Evolutionary conservation across 2,329 filamentous ascomycete species (phyloP).

Genomic region (Penicillium sp.): DNA sequence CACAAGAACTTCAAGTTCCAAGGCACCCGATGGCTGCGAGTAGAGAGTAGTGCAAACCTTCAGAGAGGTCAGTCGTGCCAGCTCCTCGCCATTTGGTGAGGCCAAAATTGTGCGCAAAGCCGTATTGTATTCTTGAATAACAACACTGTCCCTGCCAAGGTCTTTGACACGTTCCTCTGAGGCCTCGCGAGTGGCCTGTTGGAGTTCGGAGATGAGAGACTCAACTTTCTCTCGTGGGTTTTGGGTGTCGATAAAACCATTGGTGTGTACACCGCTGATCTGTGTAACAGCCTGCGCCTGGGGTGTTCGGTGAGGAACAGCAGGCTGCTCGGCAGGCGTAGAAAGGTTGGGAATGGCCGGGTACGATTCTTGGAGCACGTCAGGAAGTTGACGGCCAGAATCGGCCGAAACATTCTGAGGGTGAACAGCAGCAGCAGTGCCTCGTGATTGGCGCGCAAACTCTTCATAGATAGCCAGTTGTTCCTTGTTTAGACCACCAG

Average conservation of each 20-base stretch:
- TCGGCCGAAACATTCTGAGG: constrained; percentile 59
- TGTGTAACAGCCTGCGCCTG: constrained; percentile 45
- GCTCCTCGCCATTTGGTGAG: constrained; percentile 56
- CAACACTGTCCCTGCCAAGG: constrained; percentile 53
- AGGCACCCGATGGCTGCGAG: constrained; percentile 51
- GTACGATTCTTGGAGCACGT: constrained; percentile 63
- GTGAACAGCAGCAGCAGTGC: constrained; percentile 51
- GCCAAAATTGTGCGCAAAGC: constrained; percentile 54
- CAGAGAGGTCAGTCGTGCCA: constrained; percentile 57
- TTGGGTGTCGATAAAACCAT: constrained; percentile 60
- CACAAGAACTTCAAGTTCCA: constrained; percentile 65
- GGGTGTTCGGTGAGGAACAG: constrained; percentile 57
- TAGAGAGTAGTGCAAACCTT: constrained; percentile 59
- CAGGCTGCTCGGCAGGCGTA: constrained; percentile 62
- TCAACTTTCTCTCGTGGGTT: constrained; percentile 55
- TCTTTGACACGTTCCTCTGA: constrained; percentile 60
- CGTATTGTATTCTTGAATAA: constrained; percentile 60
- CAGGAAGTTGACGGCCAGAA: constrained; percentile 59
- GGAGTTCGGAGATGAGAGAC: constrained; percentile 57
- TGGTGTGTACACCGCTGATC: constrained; percentile 40
- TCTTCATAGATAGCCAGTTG: constrained; percentile 97
- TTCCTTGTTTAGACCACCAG: constrained; percentile 80
- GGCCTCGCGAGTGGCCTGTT: constrained; percentile 56
- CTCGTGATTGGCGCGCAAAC: constrained; percentile 81
- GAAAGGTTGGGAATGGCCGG: constrained; percentile 60